Evolutionary conservation across 169 alveolate genomes (phyloP).

Genomic region (Plasmodium gaboni): DNA sequence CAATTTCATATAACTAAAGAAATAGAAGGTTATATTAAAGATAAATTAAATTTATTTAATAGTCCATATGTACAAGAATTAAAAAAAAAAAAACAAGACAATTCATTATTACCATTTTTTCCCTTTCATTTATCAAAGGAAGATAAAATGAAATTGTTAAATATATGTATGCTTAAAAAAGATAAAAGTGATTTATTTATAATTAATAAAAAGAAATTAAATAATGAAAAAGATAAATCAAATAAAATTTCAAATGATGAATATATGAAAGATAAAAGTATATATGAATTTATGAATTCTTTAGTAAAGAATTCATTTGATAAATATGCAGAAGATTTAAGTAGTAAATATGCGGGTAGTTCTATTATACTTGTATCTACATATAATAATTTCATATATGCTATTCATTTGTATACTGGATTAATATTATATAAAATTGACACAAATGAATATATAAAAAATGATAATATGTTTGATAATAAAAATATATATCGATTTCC

Average conservation of each 20-base stretch:
- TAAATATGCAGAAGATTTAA: slow-evolving; percentile 28
- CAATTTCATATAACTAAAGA: slow-evolving; percentile 45
- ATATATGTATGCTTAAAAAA: slow-evolving; percentile 21
- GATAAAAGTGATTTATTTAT: not conserved
- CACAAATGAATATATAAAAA: slow-evolving; percentile 37
- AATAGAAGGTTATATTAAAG: slow-evolving; percentile 41
- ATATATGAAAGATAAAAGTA: no score
- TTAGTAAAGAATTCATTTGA: slow-evolving; percentile 17
- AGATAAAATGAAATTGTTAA: slow-evolving; percentile 34
- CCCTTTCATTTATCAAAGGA: slow-evolving; percentile 42
- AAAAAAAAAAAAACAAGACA: slow-evolving; percentile 35
- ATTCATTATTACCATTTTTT: slow-evolving; percentile 42
- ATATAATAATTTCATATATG: slow-evolving; percentile 55
- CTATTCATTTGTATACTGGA: slow-evolving; percentile 65
- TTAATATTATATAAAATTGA: slow-evolving; percentile 68
- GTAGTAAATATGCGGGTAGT: slow-evolving; percentile 57
- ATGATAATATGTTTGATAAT: slow-evolving; percentile 1
- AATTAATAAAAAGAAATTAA: not conserved
- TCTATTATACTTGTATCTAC: slow-evolving; percentile 48
- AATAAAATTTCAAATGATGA: not conserved
- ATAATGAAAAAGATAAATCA: not conserved
- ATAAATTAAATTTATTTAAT: slow-evolving; percentile 42
- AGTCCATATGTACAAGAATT: slow-evolving; percentile 40
- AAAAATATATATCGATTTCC: slow-evolving; percentile 4
- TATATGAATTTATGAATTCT: slow-evolving; percentile 11